Conservation (phyloP, 129 eudicot species). For the Helianthus annuus region HanXRQr2.0-SUNRISE NC_035443.2:135227325-135227824, state of each 20-base stretch:
- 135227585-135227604: constrained; percentile 31
- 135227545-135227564: constrained; percentile 30
- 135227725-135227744: constrained; percentile 34
- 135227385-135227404: no score
- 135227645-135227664: constrained; percentile 32
- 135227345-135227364: no score
- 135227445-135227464: background rate
- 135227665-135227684: constrained; percentile 35
- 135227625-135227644: constrained; percentile 27
- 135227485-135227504: background rate
- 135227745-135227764: constrained; percentile 1
- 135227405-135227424: no score
- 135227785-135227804: background rate
- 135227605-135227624: constrained; percentile 31
- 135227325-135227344: no score
- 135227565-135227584: constrained; percentile 33
- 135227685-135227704: constrained; percentile 36
- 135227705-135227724: constrained; percentile 35
- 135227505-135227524: constrained; percentile 19
- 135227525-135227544: constrained; percentile 44
- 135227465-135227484: background rate
- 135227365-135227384: no score
- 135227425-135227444: background rate
- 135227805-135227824: background rate
- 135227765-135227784: background rate